Evolutionary conservation across 768 basidiomycete genomes (phyloP), one percentile per base, ranked within the genome.

Genomic region (Leucosporidium creatinivorum): DNA sequence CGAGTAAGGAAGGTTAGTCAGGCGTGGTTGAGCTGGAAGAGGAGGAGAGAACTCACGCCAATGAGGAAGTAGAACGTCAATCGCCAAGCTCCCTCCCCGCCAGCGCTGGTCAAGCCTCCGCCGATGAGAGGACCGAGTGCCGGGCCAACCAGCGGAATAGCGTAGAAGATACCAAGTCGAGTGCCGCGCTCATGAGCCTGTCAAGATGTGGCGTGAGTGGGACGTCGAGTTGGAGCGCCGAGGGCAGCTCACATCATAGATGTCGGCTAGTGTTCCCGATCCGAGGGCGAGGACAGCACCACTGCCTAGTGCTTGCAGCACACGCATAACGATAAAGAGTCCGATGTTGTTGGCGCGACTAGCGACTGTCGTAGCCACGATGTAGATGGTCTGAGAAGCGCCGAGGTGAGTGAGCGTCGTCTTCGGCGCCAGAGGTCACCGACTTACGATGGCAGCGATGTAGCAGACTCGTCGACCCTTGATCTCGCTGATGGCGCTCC

Each of bases 1-100:
- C 2, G 17, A 25, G 26, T 6, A n/a, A 2, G 3, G 9, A 8
- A 12, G n/a, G 23, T 44, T 15, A 47, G 25, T 21, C 15, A 13
- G 8, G 6, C 1, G 33, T 48, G 6, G 9, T n/a, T 3, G 21
- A 57, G 17, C 25, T 30, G 90, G 89, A 25, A 81, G 78, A 49
- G 85, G 54, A 60, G 84, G 80, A 81, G 33, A 1, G 84, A 85
- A 13, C 83, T 83, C 63, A 87, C 81, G 39, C 86, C 85, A 1
- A 83, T 80, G 28, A 92, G 82, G 76, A 93, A 90, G 84, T 89
- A 93, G 76, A 93, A 91, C 0, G 85, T 84, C 12, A 86, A 84
- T 48, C 89, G 83, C 92, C 93, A 94, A 15, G 8, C 39, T 9
- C 13, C 15, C 39, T 44, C 39, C 77, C 86, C 86, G 17, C 49